Evolutionary conservation across 2,329 filamentous ascomycete genomes (phyloP).

Genomic region (Aspergillus texensis): DNA sequence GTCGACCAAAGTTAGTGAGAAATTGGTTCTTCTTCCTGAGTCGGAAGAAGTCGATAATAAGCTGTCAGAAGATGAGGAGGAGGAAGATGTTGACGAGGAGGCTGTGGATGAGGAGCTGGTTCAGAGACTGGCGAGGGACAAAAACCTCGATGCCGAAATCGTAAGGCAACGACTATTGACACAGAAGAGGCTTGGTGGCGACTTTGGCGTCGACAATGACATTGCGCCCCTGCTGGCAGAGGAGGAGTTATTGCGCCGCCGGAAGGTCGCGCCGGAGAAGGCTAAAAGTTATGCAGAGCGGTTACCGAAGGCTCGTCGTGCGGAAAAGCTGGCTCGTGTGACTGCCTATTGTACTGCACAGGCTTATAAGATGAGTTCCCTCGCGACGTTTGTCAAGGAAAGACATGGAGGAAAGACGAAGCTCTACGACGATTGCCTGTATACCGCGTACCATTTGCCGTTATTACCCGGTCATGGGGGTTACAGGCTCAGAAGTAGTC

Average conservation of each 20-base stretch:
- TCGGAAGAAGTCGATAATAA: conserved; percentile 48
- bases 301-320: conserved; percentile 81
- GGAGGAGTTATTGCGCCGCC: conserved; percentile 65
- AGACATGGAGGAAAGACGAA: conserved; percentile 91
- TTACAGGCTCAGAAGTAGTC: conserved; percentile 85
- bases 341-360: conserved; percentile 97
- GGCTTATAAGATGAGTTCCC: conserved; percentile 83
- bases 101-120: conserved; percentile 41
- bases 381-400: conserved; percentile 85
- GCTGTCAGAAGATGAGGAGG: conserved; percentile 24
- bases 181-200: conserved; percentile 45
- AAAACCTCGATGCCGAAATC: conserved; percentile 36
- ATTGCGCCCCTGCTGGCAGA: conserved; percentile 54
- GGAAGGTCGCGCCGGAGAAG: conserved; percentile 49
- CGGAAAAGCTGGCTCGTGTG: conserved; percentile 83
- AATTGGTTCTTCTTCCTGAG: conserved; percentile 91
- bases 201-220: conserved; percentile 60
- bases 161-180: conserved; percentile 35
- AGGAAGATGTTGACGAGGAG: conserved; percentile 29
- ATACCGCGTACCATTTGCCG: conserved; percentile 91
- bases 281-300: conserved; percentile 94
- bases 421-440: conserved; percentile 95
- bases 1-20: conserved; percentile 93
- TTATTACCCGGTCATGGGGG: conserved; percentile 83
- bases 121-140: conserved; percentile 35